Base-by-base conservation (phyloP, 345 rosid species). In the Luvunga scandens region DNA sequence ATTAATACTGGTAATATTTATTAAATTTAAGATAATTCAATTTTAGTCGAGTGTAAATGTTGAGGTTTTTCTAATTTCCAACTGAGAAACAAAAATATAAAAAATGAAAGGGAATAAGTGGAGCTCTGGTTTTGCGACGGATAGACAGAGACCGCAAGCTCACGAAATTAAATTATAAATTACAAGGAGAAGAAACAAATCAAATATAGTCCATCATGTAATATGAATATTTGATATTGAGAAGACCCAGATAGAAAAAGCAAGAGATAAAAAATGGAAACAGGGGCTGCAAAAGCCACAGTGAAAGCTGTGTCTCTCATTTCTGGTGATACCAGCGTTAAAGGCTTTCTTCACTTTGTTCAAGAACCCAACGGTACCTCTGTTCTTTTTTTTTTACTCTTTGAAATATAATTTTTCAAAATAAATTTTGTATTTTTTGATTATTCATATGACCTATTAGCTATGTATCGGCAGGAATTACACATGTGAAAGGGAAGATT, bases 271-370 rank as follows among this genome's bases (percentile, higher is more conserved):
- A 77, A 55, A 75, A 55, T 89, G 97, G 89, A 75, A 33, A 63
- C 77, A 53, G 85, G 77, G 71, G 82, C 75, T 42, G 77, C 77
- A 33, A 80, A 78, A 78, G 81, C 80, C 63, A 80, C 88, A 14
- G 80, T 87, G 69, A 95, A 92, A 83, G 98, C 96, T 80, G 99
- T 93, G 87, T 94, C 92, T 78, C 87, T 95, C 69, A 88, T 95
- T 81, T 62, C 89, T 73, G 99, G 98, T 70, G 91, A 78, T 73
- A 38, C 66, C 82, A 86, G 78, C 82, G 83, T 92, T 71, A 85
- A 91, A 72, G 99, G 98, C 60, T 88, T 82, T 80, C 45, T 95
- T 61, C 93, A 90, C 4, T 95, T 93, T 73, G 42, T 83, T 14
- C 96, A 92, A 76, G 81, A 79, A 55, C 85, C 87, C 75, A 83